Percentiles rank a stretch among this genome's conserved stretches.
phyloP scores from a whole-genome alignment of 306 rosid genomes.

The Rosa chinensis region DNA sequence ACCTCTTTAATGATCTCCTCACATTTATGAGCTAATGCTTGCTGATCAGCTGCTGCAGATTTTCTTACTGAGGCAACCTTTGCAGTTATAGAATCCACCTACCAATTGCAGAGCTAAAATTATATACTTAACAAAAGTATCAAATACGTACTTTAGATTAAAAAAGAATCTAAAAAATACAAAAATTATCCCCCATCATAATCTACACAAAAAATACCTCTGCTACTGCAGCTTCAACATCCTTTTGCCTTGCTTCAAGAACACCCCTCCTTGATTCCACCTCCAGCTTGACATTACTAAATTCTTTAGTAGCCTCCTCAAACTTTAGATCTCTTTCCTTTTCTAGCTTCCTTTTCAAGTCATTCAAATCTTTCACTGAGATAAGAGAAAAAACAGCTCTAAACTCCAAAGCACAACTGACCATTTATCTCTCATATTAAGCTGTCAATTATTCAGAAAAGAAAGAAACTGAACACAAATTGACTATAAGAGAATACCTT shows the following conservation, averaged over 20 bases:
- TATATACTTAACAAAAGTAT: neutral
- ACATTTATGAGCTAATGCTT: constrained; percentile 36
- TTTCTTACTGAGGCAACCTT: constrained; percentile 44
- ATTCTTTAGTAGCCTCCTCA: constrained; percentile 56
- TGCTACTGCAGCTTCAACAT: constrained; percentile 56
- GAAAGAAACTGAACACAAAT: constrained; percentile 16
- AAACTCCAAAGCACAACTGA: neutral
- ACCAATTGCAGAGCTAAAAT: constrained; percentile 20
- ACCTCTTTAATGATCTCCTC: constrained; percentile 68
- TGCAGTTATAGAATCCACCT: constrained; percentile 61
- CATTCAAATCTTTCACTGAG: constrained; percentile 63
- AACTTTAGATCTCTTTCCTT: constrained; percentile 49
- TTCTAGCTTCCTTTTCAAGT: constrained; percentile 50
- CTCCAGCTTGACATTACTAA: constrained; percentile 44
- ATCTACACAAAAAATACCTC: constrained; percentile 46
- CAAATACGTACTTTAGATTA: neutral
- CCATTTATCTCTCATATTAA: constrained; percentile 1
- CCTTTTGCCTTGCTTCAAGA: constrained; percentile 60
- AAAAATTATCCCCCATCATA: neutral
- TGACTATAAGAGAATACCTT: constrained; percentile 47
- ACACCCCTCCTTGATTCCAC: constrained; percentile 59
- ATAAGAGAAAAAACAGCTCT: constrained; percentile 14
- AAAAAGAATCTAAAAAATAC: neutral
- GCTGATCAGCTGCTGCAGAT: constrained; percentile 46
- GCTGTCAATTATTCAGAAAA: neutral